Evolutionary conservation across 2,329 filamentous ascomycete species (phyloP).

Genomic region (Akanthomyces muscarius): DNA sequence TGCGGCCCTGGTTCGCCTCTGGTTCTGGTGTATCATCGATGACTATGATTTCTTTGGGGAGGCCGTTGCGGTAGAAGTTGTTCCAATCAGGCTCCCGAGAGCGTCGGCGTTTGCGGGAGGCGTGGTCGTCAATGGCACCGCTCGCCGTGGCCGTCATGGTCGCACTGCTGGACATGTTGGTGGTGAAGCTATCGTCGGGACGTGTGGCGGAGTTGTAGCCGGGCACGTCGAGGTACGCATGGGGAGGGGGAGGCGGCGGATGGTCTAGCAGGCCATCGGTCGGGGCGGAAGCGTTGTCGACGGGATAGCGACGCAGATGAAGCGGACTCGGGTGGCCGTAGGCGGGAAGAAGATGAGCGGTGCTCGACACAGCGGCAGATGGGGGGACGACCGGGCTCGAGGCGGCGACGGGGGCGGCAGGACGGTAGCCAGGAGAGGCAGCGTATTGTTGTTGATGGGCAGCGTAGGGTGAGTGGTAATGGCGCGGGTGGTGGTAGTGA

Average conservation of each 20-base stretch:
- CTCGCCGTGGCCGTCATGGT: constrained; percentile 25
- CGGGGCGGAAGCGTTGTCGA: constrained; percentile 26
- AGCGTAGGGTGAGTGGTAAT: constrained; percentile 53
- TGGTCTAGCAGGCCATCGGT: constrained; percentile 32
- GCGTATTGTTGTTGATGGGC: constrained; percentile 28
- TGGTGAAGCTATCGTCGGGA: constrained; percentile 12
- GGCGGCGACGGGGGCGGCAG: constrained; percentile 18
- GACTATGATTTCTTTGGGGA: constrained; percentile 81
- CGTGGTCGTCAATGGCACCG: constrained; percentile 20
- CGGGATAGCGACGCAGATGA: constrained; percentile 27
- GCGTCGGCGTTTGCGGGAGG: constrained; percentile 50
- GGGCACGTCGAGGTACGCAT: constrained; percentile 20
- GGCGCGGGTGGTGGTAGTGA: constrained; percentile 64
- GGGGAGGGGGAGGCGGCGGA: constrained; percentile 30
- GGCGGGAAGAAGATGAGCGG: constrained; percentile 19
- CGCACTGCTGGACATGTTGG: constrained; percentile 20
- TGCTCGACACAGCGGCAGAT: constrained; percentile 26
- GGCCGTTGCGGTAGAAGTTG: constrained; percentile 76
- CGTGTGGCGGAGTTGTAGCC: constrained; percentile 1
- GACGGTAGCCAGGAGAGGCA: constrained; percentile 23
- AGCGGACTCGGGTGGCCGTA: constrained; percentile 21
- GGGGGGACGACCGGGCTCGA: constrained; percentile 30
- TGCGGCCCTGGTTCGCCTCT: constrained; percentile 40
- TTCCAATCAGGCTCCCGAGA: constrained; percentile 71
- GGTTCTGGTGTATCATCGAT: constrained; percentile 70